A percentile compares a stretch with the other conserved stretches of the same genome.
These are phyloP conservation scores for Plasmodium malariae DNA, from an alignment of 169 alveolate genomes.

Conservation along the genomic window DNA sequence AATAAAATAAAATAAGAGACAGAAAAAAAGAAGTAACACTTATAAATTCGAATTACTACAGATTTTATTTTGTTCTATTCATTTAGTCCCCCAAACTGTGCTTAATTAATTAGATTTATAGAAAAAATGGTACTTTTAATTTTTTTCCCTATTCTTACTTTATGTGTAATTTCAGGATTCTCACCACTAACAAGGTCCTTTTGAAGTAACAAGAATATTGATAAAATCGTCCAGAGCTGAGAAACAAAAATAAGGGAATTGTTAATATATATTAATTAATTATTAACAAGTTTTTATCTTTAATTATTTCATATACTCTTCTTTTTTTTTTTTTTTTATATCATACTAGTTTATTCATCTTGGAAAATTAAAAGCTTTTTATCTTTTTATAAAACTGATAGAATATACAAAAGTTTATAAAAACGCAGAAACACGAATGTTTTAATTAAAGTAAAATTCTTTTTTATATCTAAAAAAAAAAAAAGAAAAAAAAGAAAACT, in stretches of 20 bases:
- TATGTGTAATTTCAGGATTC: conserved; percentile 54
- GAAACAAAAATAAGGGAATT: background rate
- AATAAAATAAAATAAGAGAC: too few species aligned
- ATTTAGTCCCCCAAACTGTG: too few species aligned
- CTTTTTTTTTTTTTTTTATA: background rate
- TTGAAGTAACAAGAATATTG: conserved; percentile 18
- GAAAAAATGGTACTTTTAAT: background rate
- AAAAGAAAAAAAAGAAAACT: too few species aligned
- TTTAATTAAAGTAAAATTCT: background rate
- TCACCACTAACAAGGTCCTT: conserved; percentile 8
- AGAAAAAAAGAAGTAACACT: too few species aligned
- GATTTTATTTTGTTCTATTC: too few species aligned
- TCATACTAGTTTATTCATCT: conserved; percentile 57
- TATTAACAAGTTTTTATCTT: background rate
- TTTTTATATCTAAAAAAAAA: background rate
- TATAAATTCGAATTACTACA: too few species aligned
- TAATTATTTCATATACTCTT: background rate
- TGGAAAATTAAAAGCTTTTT: background rate
- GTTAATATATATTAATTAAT: conserved; percentile 1
- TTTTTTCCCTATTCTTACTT: conserved; percentile 6
- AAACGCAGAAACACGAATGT: too few species aligned
- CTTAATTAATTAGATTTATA: too few species aligned
- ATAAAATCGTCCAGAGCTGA: conserved; percentile 29
- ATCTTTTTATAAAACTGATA: too few species aligned
- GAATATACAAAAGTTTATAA: too few species aligned